A percentile compares a stretch with the other conserved stretches of the same genome.
Conservation (phyloP, 306 rosid species). For the Echinosophora koreensis region DNA sequence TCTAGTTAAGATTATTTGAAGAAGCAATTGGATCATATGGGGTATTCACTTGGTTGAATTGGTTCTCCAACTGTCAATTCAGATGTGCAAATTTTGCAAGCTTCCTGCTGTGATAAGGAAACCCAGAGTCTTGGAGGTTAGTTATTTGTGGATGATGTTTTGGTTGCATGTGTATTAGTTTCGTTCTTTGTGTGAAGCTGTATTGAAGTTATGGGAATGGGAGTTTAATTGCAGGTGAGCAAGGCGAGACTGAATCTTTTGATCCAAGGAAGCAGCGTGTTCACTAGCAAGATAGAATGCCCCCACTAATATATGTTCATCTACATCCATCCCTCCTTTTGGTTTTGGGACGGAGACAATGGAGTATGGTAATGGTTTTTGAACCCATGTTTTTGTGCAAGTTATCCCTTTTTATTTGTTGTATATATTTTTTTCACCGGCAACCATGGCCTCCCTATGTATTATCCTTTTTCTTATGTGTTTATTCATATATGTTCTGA, state of each 20-base stretch:
- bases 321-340: too few relatives aligned
- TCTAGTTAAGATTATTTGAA: slow-evolving; percentile 44
- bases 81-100: too few relatives aligned
- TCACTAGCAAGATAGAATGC: too few relatives aligned
- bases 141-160: slow-evolving; percentile 40
- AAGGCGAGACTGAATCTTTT: slow-evolving; percentile 47
- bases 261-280: slow-evolving; percentile 41
- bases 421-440: too few relatives aligned
- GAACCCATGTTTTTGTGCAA: too few relatives aligned
- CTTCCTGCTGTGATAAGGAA: slow-evolving; percentile 50
- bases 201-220: slow-evolving; percentile 33
- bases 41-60: slow-evolving; percentile 60
- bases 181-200: slow-evolving; percentile 37
- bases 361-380: too few relatives aligned
- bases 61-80: slow-evolving; percentile 52
- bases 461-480: too few relatives aligned
- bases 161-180: slow-evolving; percentile 8
- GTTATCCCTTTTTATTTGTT: too few relatives aligned
- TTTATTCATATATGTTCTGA: too few relatives aligned
- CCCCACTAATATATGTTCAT: too few relatives aligned
- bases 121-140: slow-evolving; percentile 55
- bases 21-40: slow-evolving; percentile 70
- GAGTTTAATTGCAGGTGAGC: slow-evolving; percentile 55
- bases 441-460: too few relatives aligned
- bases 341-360: too few relatives aligned